These are phyloP conservation scores for Amaranthus palmeri DNA, from an alignment of 148 eudicot genomes.

Conservation along the genomic window DNA sequence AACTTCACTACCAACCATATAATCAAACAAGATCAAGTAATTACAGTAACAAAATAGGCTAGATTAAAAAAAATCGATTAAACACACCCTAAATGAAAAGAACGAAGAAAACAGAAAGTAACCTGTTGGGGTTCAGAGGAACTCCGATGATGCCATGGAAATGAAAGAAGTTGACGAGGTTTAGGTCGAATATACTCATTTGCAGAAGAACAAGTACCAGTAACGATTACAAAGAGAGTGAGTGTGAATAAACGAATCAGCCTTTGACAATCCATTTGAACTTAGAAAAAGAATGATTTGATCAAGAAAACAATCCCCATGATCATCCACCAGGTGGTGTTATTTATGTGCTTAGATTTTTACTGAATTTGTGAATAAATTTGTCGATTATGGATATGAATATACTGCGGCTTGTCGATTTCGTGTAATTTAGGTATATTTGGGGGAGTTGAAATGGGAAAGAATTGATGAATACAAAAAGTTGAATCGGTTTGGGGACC, in stretches of 20 bases:
- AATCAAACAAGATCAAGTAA: not conserved
- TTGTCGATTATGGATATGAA: not conserved
- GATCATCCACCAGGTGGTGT: not conserved
- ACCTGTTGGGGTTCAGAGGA: conserved; percentile 76
- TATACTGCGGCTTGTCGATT: not conserved
- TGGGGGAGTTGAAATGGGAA: not conserved
- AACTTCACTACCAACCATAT: not conserved
- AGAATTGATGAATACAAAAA: not conserved
- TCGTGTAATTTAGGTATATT: not conserved
- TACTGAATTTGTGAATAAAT: not conserved
- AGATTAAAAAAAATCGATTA: not conserved
- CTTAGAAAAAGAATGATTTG: not conserved
- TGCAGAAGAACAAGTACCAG: conserved; percentile 2
- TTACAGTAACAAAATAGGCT: not conserved
- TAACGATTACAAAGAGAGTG: conserved; percentile 15
- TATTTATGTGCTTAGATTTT: not conserved
- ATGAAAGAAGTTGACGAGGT: conserved; percentile 52
- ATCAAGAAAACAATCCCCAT: not conserved
- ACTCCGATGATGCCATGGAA: conserved; percentile 40
- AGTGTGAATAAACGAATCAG: not conserved
- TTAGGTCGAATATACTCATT: conserved; percentile 62
- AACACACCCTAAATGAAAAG: not conserved
- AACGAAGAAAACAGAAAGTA: not conserved
- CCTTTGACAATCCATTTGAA: conserved; percentile 16
- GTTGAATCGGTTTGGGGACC: not conserved